Conservation (phyloP, 345 rosid genomes). For the Heritiera fomes region DNA sequence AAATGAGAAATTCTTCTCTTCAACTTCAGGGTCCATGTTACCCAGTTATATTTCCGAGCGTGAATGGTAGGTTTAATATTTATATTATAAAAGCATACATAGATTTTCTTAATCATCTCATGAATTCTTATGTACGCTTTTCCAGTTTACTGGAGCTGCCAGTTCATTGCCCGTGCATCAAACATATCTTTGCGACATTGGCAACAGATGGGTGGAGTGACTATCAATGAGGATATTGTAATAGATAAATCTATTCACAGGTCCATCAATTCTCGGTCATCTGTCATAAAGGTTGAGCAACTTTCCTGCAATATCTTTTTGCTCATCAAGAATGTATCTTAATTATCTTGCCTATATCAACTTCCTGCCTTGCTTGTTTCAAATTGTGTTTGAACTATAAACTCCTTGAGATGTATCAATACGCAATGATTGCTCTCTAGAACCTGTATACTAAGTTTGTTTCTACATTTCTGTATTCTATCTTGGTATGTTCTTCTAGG, state of each 20-base stretch:
- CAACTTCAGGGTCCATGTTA: conserved; percentile 99
- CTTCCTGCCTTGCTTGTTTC: conserved; percentile 7
- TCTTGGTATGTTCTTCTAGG: neutral
- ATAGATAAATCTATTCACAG: conserved; percentile 83
- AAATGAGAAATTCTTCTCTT: conserved; percentile 88
- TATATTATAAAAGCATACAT: neutral
- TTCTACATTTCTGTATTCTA: neutral
- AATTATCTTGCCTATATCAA: conserved; percentile 2
- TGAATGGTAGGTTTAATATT: conserved; percentile 59
- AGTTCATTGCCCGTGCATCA: conserved; percentile 82
- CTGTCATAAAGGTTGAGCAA: conserved; percentile 75
- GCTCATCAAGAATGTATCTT: neutral
- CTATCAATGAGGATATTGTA: conserved; percentile 73
- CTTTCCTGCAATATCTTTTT: neutral
- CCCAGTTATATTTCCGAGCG: conserved; percentile 89
- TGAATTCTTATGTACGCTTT: neutral
- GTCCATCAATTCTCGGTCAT: conserved; percentile 76
- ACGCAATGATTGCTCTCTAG: neutral
- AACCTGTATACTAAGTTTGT: neutral
- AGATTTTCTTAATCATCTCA: neutral
- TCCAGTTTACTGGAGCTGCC: conserved; percentile 95
- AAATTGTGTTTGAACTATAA: neutral
- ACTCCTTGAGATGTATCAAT: neutral
- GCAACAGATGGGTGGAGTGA: conserved; percentile 94
- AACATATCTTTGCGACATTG: conserved; percentile 82